Conservation (phyloP, 352 stramenopile genomes). For the Pelagophyceae sp. region DNA sequence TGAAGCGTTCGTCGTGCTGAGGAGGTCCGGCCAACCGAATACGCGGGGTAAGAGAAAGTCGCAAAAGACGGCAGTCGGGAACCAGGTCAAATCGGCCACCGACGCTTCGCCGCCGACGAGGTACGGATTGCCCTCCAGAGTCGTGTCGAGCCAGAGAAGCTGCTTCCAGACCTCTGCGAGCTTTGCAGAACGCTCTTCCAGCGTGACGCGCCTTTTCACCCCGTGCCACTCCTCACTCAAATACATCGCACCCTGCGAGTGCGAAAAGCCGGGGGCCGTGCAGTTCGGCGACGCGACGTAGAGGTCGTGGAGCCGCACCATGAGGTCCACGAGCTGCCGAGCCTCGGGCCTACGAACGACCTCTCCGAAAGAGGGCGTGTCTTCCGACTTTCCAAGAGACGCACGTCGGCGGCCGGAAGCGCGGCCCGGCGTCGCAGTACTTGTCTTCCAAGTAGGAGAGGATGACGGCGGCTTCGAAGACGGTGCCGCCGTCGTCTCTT, state of each 20-base stretch:
- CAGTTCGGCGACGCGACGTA: constrained; percentile 48
- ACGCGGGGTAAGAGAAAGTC: constrained; percentile 44
- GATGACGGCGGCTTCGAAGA: constrained; percentile 51
- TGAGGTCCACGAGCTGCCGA: constrained; percentile 35
- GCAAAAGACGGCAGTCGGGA: constrained; percentile 45
- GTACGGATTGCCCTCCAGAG: constrained; percentile 32
- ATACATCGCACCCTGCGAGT: constrained; percentile 49
- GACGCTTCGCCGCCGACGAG: constrained; percentile 40
- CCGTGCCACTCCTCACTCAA: constrained; percentile 29
- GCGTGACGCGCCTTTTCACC: constrained; percentile 30
- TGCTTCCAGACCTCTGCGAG: constrained; percentile 45
- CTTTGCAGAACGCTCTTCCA: constrained; percentile 32
- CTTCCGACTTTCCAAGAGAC: not conserved
- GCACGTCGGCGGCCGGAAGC: not conserved
- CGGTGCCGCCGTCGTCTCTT: constrained; percentile 24
- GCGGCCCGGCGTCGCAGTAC: not conserved
- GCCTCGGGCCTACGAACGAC: constrained; percentile 42
- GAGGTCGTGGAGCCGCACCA: constrained; percentile 46
- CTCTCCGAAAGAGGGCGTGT: too few relatives aligned
- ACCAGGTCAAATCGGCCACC: constrained; percentile 47
- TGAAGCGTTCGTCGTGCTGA: constrained; percentile 25
- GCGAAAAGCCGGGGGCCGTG: constrained; percentile 34
- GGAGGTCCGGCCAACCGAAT: constrained; percentile 39
- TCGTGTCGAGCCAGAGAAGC: constrained; percentile 39
- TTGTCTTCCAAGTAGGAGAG: constrained; percentile 45